phyloP scores from a whole-genome alignment of 1,139 yeast genomes.

The Kodamaea fungicola region DNA sequence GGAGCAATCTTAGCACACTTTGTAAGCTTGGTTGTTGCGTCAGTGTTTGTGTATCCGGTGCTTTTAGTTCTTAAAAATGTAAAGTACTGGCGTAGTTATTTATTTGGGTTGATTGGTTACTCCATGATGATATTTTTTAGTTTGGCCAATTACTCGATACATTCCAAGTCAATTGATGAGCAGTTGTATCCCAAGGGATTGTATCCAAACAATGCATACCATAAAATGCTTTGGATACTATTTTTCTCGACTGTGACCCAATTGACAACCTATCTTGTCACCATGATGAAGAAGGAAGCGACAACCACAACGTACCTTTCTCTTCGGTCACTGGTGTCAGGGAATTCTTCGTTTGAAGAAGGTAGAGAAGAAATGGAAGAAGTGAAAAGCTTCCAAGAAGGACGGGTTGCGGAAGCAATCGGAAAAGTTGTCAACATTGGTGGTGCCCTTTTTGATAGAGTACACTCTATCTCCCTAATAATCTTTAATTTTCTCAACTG shows the following conservation, averaged over 20 bases:
- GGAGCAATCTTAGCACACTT: slow-evolving; percentile 60
- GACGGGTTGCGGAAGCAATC: neutral
- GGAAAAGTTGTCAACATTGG: neutral
- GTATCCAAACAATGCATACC: slow-evolving; percentile 76
- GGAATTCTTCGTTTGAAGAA: slow-evolving; percentile 1
- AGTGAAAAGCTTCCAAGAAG: slow-evolving; percentile 1
- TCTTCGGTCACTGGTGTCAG: slow-evolving; percentile 1
- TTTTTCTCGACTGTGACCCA: slow-evolving; percentile 53
- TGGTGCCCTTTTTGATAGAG: slow-evolving; percentile 1
- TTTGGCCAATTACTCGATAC: slow-evolving; percentile 56
- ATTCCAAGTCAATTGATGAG: slow-evolving; percentile 57
- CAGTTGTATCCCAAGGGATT: slow-evolving; percentile 18
- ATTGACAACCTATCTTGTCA: slow-evolving; percentile 44
- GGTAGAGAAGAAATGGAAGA: slow-evolving; percentile 6
- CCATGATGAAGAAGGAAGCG: slow-evolving; percentile 1
- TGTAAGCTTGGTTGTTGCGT: slow-evolving; percentile 39
- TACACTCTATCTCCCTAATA: slow-evolving; percentile 10
- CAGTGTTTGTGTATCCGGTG: slow-evolving; percentile 66
- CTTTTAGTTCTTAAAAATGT: slow-evolving; percentile 62
- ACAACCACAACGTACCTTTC: slow-evolving; percentile 1
- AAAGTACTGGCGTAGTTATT: slow-evolving; percentile 48
- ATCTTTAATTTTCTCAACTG: slow-evolving; percentile 58
- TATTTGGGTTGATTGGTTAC: slow-evolving; percentile 56
- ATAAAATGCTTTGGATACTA: slow-evolving; percentile 60
- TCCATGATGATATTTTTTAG: slow-evolving; percentile 45